Evolutionary conservation across 1,139 yeast species (phyloP).

Genomic region (Yamadazyma taylorii): DNA sequence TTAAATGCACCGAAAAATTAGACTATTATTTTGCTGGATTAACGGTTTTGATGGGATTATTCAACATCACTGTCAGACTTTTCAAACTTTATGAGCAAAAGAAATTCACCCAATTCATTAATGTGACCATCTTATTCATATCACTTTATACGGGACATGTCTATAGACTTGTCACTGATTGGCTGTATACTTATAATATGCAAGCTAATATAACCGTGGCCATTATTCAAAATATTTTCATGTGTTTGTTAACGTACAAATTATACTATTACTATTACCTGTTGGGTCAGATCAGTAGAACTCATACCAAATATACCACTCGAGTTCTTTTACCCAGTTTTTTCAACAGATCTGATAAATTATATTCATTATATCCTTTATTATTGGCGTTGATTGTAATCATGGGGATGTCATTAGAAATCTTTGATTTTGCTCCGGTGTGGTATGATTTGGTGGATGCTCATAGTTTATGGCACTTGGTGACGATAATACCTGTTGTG

Average conservation of each 20-base stretch:
- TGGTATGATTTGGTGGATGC: conserved; percentile 74
- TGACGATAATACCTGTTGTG: conserved; percentile 63
- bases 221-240: conserved; percentile 57
- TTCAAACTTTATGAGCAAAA: conserved; percentile 26
- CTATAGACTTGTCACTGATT: conserved; percentile 62
- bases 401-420: conserved; percentile 80
- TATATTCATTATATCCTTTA: conserved; percentile 44
- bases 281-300: conserved; percentile 13
- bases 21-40: conserved; percentile 94
- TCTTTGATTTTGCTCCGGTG: conserved; percentile 83
- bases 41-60: conserved; percentile 78
- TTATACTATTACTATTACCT: conserved; percentile 35
- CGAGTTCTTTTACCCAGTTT: conserved; percentile 33
- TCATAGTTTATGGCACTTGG: conserved; percentile 89
- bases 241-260: conserved; percentile 28
- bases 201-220: conserved; percentile 83
- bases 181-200: conserved; percentile 96
- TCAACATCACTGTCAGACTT: conserved; percentile 59
- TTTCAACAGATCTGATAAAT: conserved; percentile 37
- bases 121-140: conserved; percentile 44
- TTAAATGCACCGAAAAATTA: conserved; percentile 71
- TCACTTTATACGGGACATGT: conserved; percentile 63
- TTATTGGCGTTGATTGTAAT: conserved; percentile 52
- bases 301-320: conserved; percentile 29
- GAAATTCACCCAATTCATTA: conserved; percentile 13